Percentiles rank a stretch among this genome's conserved stretches.
These are phyloP conservation scores for Solanum piurae DNA, from an alignment of 257 asterid genomes.

Conservation along the genomic window DNA sequence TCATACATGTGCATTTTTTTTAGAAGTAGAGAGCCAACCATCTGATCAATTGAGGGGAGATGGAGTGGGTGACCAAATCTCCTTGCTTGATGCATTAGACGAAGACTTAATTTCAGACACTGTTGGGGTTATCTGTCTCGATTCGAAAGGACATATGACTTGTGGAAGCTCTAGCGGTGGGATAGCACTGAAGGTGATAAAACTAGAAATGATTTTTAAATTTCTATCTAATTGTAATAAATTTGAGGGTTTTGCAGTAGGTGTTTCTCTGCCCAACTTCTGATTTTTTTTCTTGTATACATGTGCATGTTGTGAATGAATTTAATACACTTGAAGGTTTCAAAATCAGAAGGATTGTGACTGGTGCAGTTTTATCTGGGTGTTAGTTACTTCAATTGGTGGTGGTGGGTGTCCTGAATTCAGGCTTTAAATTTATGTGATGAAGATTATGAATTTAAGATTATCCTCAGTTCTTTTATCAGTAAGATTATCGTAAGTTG, in stretches of 20 bases:
- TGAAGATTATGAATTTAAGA: neutral
- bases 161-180: conserved; percentile 98
- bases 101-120: conserved; percentile 65
- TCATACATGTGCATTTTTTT: conserved; percentile 7
- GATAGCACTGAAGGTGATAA: conserved; percentile 80
- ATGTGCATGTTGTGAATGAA: neutral
- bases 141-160: conserved; percentile 69
- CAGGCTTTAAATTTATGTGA: neutral
- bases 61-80: conserved; percentile 15
- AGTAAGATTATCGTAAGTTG: neutral
- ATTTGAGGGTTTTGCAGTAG: neutral
- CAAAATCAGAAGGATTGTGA: neutral
- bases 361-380: neutral
- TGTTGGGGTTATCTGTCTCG: conserved; percentile 92
- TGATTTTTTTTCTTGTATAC: neutral
- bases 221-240: neutral
- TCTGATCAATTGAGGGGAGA: conserved; percentile 13
- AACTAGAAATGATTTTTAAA: neutral
- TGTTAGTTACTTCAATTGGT: neutral
- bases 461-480: neutral
- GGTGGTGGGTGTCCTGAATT: neutral
- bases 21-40: conserved; percentile 24
- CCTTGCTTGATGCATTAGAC: conserved; percentile 16
- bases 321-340: neutral
- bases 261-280: neutral